These are phyloP conservation scores for Trichosporon faecale DNA, from an alignment of 1,284 basidiomycete species.

Conservation along the genomic window DNA sequence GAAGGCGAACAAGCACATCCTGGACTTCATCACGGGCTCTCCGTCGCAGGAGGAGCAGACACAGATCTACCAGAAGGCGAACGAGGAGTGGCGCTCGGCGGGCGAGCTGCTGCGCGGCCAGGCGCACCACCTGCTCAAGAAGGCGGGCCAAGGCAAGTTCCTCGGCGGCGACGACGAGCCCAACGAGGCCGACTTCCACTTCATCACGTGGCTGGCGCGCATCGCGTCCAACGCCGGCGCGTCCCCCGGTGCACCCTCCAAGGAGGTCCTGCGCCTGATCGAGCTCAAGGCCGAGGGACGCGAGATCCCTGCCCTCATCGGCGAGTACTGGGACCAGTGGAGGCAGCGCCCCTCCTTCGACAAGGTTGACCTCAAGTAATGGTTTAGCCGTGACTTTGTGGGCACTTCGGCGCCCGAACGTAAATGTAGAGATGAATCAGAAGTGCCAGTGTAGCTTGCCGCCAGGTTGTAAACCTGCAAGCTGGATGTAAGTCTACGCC, in stretches of 20 bases:
- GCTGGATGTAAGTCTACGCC: too few relatives aligned
- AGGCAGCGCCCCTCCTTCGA: constrained; percentile 39
- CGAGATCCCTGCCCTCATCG: constrained; percentile 41
- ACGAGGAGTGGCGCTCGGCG: constrained; percentile 42
- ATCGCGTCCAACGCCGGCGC: constrained; percentile 42
- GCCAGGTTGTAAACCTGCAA: too few relatives aligned
- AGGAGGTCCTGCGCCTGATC: constrained; percentile 35
- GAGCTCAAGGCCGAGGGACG: constrained; percentile 36
- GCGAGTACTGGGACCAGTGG: constrained; percentile 48
- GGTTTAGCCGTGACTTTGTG: background rate
- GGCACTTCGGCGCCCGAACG: background rate
- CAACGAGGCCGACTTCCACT: constrained; percentile 48
- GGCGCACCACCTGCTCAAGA: constrained; percentile 40
- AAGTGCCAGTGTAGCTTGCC: background rate
- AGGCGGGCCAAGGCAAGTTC: constrained; percentile 33
- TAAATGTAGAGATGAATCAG: background rate
- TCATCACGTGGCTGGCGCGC: constrained; percentile 50
- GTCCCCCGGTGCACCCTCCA: constrained; percentile 30
- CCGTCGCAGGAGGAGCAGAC: constrained; percentile 1
- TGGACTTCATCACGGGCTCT: constrained; percentile 42
- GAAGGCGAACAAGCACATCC: constrained; percentile 55
- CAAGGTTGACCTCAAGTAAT: constrained; percentile 37
- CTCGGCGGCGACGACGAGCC: constrained; percentile 34
- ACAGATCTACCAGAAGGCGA: constrained; percentile 33
- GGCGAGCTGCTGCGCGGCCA: constrained; percentile 42